A percentile compares a stretch with the other conserved stretches of the same genome.
Conservation (phyloP, 1,284 basidiomycete species). For the Lignosus rhinocerotis region DNA sequence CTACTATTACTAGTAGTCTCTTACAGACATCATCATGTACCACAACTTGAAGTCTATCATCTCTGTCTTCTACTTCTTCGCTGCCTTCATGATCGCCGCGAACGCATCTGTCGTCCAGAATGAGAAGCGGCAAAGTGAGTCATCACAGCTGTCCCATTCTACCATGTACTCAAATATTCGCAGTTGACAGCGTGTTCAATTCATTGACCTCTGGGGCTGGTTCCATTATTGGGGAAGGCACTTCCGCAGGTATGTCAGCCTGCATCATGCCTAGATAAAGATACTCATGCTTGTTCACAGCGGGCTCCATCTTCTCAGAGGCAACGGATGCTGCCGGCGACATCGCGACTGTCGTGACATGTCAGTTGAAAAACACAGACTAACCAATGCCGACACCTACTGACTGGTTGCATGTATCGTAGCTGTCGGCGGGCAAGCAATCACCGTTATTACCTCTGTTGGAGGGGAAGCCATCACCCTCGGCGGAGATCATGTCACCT, state of each 20-base stretch:
- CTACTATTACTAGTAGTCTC: background rate
- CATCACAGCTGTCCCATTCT: background rate
- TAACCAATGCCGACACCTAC: background rate
- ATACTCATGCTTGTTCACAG: slow-evolving; percentile 1
- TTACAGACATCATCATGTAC: slow-evolving; percentile 11
- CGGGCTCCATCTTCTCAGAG: slow-evolving; percentile 22
- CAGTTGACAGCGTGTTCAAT: slow-evolving; percentile 31
- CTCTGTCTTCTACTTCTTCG: slow-evolving; percentile 15
- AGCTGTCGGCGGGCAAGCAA: slow-evolving; percentile 44
- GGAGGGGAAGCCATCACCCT: slow-evolving; percentile 58
- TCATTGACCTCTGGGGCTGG: slow-evolving; percentile 32
- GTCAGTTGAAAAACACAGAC: slow-evolving; percentile 23
- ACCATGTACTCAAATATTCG: background rate
- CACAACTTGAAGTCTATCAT: slow-evolving; percentile 10
- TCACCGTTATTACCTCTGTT: slow-evolving; percentile 43
- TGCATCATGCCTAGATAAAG: background rate
- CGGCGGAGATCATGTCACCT: slow-evolving; percentile 45
- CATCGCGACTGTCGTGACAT: slow-evolving; percentile 49
- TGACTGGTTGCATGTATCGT: background rate
- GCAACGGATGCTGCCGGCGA: slow-evolving; percentile 28
- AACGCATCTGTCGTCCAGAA: slow-evolving; percentile 15
- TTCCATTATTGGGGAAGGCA: slow-evolving; percentile 25
- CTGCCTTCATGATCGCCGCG: slow-evolving; percentile 14
- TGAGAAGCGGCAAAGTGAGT: slow-evolving; percentile 14
- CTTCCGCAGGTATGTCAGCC: slow-evolving; percentile 11